Base-by-base conservation (phyloP, 2,329 filamentous ascomycete genomes). In the Hypoxylon sp. region DNA sequence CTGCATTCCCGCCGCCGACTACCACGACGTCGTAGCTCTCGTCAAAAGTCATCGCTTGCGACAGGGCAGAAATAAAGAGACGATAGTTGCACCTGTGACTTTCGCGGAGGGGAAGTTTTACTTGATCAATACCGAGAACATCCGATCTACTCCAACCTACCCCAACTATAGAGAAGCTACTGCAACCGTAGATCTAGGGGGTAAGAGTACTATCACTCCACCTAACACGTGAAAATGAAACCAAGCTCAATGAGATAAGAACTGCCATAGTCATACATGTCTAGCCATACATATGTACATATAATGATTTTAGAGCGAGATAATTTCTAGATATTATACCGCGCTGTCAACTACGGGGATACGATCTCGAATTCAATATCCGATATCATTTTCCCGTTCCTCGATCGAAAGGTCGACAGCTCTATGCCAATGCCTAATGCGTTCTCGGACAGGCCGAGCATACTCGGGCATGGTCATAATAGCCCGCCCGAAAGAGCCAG, bases 1-100 rank as follows among this genome's bases (percentile, higher is more conserved):
- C 90, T 14, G 90, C 89, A 72, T 91, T 91, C 56, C 89, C 89
- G 56, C 85, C 83, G 19, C 90, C 89, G 32, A 89, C 80, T 5
- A 92, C 83, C 5, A 91, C 70, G 3, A 85, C 78, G 65, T 84
- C 80, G 67, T 75, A 80, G 13, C 65, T 64, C 45, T 69, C 66
- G 30, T 69, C 63, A 25, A 63, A 71, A 34, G 5, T 34, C 67
- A 69, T 69, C 5, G 23, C 23, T 36, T 23, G 38, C 30, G 23
- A 19, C 34, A 38, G 17, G 2, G 36, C 2, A 11, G 19, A 28
- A 5, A 4, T 21, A 19, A 25, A 34, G 23, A 9, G n/a, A 36
- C 5, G 7, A 23, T 38, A 19, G 3, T 36, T 9, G 17, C 6
- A 23, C 30, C 49, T 34, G 17, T 14, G 43, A 32, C 7, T 5